Evolutionary conservation across 257 asterid genomes (phyloP).

Genomic region (Cruciata laevipes): DNA sequence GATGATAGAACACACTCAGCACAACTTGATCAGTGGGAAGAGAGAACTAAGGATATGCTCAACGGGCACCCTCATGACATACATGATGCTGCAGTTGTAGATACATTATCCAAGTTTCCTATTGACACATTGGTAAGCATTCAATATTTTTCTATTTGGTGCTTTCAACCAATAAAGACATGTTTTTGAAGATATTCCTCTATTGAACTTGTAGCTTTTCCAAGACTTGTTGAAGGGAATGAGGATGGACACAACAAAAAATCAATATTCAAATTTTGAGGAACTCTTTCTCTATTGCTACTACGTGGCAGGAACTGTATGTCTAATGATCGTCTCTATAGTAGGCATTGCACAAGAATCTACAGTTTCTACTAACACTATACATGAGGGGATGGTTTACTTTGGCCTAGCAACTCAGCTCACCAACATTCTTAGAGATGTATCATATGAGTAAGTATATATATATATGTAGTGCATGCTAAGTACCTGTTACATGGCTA

Average conservation of each 20-base stretch:
- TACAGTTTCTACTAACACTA: constrained; percentile 33
- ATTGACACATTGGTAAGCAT: constrained; percentile 50
- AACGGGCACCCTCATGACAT: constrained; percentile 59
- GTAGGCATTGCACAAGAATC: constrained; percentile 82
- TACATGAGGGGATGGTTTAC: constrained; percentile 49
- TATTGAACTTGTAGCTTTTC: constrained; percentile 40
- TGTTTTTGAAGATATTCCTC: not conserved
- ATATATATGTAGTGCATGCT: too few relatives aligned
- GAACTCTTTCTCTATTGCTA: constrained; percentile 66
- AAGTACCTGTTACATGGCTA: not conserved
- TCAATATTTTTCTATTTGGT: not conserved
- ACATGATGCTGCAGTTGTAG: constrained; percentile 75
- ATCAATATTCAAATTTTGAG: constrained; percentile 47
- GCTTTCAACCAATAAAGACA: not conserved
- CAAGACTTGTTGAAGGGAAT: constrained; percentile 85
- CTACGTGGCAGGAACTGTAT: constrained; percentile 78
- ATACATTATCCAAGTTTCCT: constrained; percentile 56
- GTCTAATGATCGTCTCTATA: constrained; percentile 73
- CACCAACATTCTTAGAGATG: constrained; percentile 73
- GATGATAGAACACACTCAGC: constrained; percentile 29
- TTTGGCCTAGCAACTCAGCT: constrained; percentile 77
- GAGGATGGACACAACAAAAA: constrained; percentile 74
- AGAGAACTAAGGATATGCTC: constrained; percentile 61
- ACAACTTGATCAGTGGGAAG: constrained; percentile 73
- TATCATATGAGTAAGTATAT: constrained; percentile 66